phyloP scores from a whole-genome alignment of 768 basidiomycete species.

The Pulveroboletus ravenelii region DNA sequence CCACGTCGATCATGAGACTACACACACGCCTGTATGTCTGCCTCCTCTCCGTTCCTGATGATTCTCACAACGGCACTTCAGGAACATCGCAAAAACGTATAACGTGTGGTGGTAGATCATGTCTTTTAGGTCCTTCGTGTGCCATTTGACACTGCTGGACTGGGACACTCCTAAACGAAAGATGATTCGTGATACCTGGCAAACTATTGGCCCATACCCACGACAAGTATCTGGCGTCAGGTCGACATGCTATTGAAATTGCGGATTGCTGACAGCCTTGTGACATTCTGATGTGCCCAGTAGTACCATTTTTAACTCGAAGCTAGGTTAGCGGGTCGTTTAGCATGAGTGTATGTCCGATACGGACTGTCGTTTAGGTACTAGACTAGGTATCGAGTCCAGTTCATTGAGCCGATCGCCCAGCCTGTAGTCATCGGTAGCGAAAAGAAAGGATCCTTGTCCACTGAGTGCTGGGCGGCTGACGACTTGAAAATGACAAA shows the following conservation, averaged over 20 bases:
- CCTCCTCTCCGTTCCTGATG: background rate
- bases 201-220: background rate
- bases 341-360: background rate
- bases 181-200: background rate
- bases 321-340: background rate
- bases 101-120: background rate
- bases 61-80: slow-evolving; percentile 13
- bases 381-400: background rate
- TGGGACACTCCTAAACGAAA: background rate
- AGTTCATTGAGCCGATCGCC: background rate
- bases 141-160: background rate
- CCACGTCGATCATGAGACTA: slow-evolving; percentile 91
- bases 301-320: background rate
- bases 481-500: slow-evolving; percentile 30
- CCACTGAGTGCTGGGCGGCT: slow-evolving; percentile 13
- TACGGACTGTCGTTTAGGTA: background rate
- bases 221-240: background rate
- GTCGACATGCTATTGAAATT: slow-evolving; percentile 7
- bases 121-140: background rate
- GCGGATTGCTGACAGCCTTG: background rate
- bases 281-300: background rate
- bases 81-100: slow-evolving; percentile 42
- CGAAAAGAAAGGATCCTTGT: slow-evolving; percentile 2
- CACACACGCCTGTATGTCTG: slow-evolving; percentile 58
- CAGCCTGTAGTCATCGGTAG: background rate